A percentile compares a stretch with the other conserved stretches of the same genome.
Conservation (phyloP, 148 eudicot species). For the Nepenthes gracilis region DNA sequence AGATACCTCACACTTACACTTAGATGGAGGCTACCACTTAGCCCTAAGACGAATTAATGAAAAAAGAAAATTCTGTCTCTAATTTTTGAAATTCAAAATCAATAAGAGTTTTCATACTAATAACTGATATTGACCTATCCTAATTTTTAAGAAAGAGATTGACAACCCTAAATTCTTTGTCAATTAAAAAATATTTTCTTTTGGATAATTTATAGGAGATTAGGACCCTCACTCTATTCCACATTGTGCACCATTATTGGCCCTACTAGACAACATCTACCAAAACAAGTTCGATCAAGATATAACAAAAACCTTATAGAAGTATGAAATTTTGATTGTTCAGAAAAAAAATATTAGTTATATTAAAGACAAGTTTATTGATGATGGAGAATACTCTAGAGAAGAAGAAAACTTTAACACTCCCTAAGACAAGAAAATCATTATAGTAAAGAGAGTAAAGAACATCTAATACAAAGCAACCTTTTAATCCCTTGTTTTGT, state of each 20-base stretch:
- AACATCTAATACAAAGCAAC: conserved; percentile 6
- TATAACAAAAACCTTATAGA: conserved; percentile 6
- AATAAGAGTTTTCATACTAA: conserved; percentile 13
- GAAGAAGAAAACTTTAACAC: conserved; percentile 2
- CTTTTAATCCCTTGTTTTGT: conserved; percentile 7
- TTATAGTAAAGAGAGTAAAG: conserved; percentile 3
- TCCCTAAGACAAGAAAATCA: conserved; percentile 2
- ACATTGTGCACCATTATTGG: conserved; percentile 10
- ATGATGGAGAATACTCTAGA: conserved; percentile 1
- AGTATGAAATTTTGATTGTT: conserved; percentile 6
- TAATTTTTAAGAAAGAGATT: conserved; percentile 18
- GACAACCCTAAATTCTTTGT: conserved; percentile 13
- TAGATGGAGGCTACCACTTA: conserved; percentile 9
- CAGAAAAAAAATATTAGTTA: conserved; percentile 4
- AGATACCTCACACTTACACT: conserved; percentile 10
- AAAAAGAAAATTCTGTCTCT: conserved; percentile 11
- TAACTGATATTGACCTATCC: conserved; percentile 11
- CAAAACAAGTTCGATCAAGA: conserved; percentile 6
- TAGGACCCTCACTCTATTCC: conserved; percentile 12
- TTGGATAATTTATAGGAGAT: conserved; percentile 1
- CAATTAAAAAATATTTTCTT: conserved; percentile 11
- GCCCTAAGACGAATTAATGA: conserved; percentile 9
- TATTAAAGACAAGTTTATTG: conserved; percentile 5
- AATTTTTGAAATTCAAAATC: conserved; percentile 8
- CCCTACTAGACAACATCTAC: conserved; percentile 11